Conservation (phyloP, 2,329 filamentous ascomycete genomes). For the Talaromyces piceae region DNA sequence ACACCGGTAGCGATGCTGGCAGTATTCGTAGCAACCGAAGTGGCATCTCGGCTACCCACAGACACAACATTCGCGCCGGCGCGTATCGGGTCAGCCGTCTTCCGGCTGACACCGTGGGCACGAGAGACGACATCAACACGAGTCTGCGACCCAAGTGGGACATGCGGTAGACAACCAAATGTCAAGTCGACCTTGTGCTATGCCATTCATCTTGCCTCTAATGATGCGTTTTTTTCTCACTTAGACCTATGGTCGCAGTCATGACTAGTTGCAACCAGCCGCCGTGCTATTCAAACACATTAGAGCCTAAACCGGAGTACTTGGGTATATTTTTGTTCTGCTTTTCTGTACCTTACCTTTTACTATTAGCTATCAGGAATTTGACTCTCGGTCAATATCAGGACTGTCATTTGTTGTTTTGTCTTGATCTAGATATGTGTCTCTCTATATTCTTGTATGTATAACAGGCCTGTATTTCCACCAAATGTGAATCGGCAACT, state of each 20-base stretch:
- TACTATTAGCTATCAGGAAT: too few species aligned
- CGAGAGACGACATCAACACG: conserved; percentile 57
- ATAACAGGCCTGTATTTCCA: too few species aligned
- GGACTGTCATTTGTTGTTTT: too few species aligned
- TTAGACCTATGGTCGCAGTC: not conserved
- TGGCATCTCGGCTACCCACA: conserved; percentile 64
- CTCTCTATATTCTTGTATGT: too few species aligned
- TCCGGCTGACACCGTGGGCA: conserved; percentile 74
- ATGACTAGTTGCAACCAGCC: not conserved
- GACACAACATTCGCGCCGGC: conserved; percentile 67
- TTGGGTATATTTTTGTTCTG: not conserved
- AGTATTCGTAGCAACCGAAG: conserved; percentile 62
- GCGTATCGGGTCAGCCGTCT: conserved; percentile 82
- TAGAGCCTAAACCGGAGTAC: not conserved
- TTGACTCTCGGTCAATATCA: too few species aligned
- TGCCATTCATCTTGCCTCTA: conserved; percentile 10
- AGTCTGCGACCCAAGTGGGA: conserved; percentile 52
- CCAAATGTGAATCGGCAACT: too few species aligned
- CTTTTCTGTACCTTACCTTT: too few species aligned
- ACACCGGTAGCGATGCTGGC: conserved; percentile 36
- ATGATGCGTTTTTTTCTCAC: conserved; percentile 13
- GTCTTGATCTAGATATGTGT: too few species aligned
- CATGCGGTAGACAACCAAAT: conserved; percentile 34
- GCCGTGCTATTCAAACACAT: not conserved
- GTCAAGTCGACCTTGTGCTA: not conserved